phyloP scores from a whole-genome alignment of 352 stramenopile species.

The Plasmopara halstedii region DNA sequence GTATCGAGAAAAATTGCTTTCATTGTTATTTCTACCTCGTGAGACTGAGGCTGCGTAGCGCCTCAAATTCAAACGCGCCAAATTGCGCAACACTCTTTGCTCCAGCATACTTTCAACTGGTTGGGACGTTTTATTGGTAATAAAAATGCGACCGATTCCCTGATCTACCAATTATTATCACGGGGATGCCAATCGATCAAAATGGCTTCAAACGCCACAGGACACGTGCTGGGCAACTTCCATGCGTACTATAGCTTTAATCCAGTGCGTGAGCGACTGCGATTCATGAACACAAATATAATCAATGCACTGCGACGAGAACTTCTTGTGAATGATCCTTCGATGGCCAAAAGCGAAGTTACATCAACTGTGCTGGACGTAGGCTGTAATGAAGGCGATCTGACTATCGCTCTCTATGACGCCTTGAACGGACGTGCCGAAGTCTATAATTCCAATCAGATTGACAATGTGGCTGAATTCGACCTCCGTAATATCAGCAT shows the following conservation, averaged over 20 bases:
- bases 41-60: constrained; percentile 26
- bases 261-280: constrained; percentile 55
- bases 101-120: constrained; percentile 12
- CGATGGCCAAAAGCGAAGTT: constrained; percentile 2
- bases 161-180: constrained; percentile 11
- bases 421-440: constrained; percentile 28
- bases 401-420: constrained; percentile 67
- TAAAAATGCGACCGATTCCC: background rate
- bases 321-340: constrained; percentile 23
- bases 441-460: constrained; percentile 6
- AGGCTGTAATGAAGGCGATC: constrained; percentile 78
- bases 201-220: constrained; percentile 40
- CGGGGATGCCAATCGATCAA: constrained; percentile 5
- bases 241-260: constrained; percentile 85
- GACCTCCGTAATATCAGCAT: constrained; percentile 47
- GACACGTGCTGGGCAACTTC: constrained; percentile 78
- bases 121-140: too few relatives aligned
- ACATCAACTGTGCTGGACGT: constrained; percentile 57
- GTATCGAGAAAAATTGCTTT: constrained; percentile 72
- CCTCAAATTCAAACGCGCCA: constrained; percentile 13
- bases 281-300: constrained; percentile 55
- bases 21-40: constrained; percentile 16
- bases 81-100: constrained; percentile 10
- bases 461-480: constrained; percentile 36
- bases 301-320: constrained; percentile 31